Percentiles rank a stretch among this genome's conserved stretches.
Conservation (phyloP, 2,329 filamentous ascomycete genomes). For the Epichloe amarillans region DNA sequence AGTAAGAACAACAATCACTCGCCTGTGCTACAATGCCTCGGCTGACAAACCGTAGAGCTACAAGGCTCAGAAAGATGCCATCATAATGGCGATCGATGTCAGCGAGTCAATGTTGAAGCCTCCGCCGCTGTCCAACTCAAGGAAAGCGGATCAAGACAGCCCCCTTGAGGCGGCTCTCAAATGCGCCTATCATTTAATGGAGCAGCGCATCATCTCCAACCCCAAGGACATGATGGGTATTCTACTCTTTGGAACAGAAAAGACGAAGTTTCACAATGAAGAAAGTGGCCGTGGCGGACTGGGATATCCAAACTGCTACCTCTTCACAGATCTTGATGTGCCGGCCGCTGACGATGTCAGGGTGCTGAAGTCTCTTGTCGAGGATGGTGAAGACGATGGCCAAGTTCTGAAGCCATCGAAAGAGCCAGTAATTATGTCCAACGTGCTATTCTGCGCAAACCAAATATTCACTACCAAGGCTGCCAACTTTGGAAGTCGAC, state of each 20-base stretch:
- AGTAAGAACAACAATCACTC: constrained; percentile 22
- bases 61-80: constrained; percentile 88
- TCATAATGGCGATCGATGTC: constrained; percentile 91
- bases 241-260: constrained; percentile 76
- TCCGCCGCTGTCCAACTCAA: constrained; percentile 51
- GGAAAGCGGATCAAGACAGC: constrained; percentile 66
- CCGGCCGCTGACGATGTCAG: constrained; percentile 82
- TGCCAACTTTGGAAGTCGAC: constrained; percentile 81
- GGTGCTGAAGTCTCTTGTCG: constrained; percentile 57
- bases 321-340: constrained; percentile 77
- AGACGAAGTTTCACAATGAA: constrained; percentile 64
- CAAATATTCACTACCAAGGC: constrained; percentile 93
- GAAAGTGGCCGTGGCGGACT: constrained; percentile 45
- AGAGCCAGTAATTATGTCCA: constrained; percentile 67
- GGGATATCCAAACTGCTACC: constrained; percentile 81
- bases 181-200: constrained; percentile 90
- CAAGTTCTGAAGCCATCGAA: constrained; percentile 56
- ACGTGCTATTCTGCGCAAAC: constrained; percentile 86
- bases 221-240: constrained; percentile 97
- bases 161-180: constrained; percentile 73
- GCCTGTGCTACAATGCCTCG: not conserved
- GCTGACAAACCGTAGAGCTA: constrained; percentile 47
- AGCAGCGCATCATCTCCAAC: constrained; percentile 94
- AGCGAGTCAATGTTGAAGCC: constrained; percentile 72
- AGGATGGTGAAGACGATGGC: constrained; percentile 60